Conservation (phyloP, 108 stramenopile genomes). For the Nitzschia sp. region DNA sequence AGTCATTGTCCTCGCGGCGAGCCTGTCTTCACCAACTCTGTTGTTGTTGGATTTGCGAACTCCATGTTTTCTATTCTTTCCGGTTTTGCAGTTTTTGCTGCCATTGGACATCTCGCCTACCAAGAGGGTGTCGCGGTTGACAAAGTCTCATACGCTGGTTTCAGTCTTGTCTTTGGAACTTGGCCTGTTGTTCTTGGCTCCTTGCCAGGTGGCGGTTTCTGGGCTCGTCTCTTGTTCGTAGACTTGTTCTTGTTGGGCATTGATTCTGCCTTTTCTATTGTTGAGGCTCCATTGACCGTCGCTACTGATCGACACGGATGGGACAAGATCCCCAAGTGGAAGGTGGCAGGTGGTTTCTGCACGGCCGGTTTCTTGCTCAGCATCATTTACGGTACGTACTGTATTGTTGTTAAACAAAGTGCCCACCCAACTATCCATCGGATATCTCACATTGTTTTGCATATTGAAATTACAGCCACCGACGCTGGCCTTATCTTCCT, state of each 20-base stretch:
- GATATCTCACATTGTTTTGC: slow-evolving; percentile 26
- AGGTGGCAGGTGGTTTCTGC: slow-evolving; percentile 26
- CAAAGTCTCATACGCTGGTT: slow-evolving; percentile 32
- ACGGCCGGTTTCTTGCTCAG: slow-evolving; percentile 31
- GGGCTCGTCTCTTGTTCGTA: slow-evolving; percentile 57
- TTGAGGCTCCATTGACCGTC: slow-evolving; percentile 24
- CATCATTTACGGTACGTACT: slow-evolving; percentile 12
- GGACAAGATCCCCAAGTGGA: slow-evolving; percentile 21
- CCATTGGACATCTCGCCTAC: slow-evolving; percentile 54
- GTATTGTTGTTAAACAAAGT: not conserved
- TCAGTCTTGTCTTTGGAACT: slow-evolving; percentile 54
- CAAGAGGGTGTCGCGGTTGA: slow-evolving; percentile 20
- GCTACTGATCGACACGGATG: slow-evolving; percentile 1
- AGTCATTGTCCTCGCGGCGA: slow-evolving; percentile 48
- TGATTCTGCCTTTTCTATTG: slow-evolving; percentile 60
- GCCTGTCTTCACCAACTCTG: slow-evolving; percentile 52
- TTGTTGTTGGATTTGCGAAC: slow-evolving; percentile 49
- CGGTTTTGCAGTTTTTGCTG: slow-evolving; percentile 71
- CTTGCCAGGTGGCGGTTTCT: slow-evolving; percentile 48
- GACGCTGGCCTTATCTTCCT: slow-evolving; percentile 64
- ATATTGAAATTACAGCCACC: slow-evolving; percentile 21
- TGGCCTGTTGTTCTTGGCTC: slow-evolving; percentile 63
- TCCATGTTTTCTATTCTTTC: slow-evolving; percentile 54
- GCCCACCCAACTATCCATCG: not conserved
- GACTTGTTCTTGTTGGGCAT: slow-evolving; percentile 63